Conservation (phyloP, 192 early-diverging fungal genomes). For the Coemansia sp. region DNA sequence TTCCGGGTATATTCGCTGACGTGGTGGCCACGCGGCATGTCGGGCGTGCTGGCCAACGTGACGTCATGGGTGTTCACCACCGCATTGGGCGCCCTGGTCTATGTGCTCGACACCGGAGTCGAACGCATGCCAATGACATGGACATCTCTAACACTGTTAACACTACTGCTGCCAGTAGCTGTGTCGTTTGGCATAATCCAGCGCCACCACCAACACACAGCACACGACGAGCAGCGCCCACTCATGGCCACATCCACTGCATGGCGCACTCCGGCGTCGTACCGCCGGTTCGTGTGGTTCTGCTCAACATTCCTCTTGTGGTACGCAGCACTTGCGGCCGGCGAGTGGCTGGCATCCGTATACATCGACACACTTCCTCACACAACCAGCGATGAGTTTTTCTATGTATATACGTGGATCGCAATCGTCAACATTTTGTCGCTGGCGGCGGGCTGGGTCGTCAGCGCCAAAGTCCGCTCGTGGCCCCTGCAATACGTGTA, state of each 20-base stretch:
- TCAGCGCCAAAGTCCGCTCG: constrained; percentile 61
- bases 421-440: constrained; percentile 69
- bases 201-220: constrained; percentile 41
- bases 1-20: constrained; percentile 77
- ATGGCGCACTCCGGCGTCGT: constrained; percentile 67
- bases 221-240: constrained; percentile 50
- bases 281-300: constrained; percentile 77
- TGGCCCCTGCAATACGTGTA: constrained; percentile 70
- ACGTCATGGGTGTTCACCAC: constrained; percentile 68
- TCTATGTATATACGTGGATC: constrained; percentile 76
- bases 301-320: constrained; percentile 67
- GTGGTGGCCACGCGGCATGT: constrained; percentile 73
- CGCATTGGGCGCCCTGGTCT: constrained; percentile 59
- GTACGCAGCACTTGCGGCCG: constrained; percentile 65
- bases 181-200: constrained; percentile 63
- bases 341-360: constrained; percentile 67
- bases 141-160: constrained; percentile 69
- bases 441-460: constrained; percentile 64
- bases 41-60: constrained; percentile 61
- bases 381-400: constrained; percentile 59
- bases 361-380: constrained; percentile 62
- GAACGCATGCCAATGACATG: constrained; percentile 63
- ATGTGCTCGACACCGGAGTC: constrained; percentile 55
- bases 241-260: constrained; percentile 57
- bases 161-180: constrained; percentile 68